Conservation (phyloP, 2,329 filamentous ascomycete genomes). For the Chalaropsis thielavioides region DNA sequence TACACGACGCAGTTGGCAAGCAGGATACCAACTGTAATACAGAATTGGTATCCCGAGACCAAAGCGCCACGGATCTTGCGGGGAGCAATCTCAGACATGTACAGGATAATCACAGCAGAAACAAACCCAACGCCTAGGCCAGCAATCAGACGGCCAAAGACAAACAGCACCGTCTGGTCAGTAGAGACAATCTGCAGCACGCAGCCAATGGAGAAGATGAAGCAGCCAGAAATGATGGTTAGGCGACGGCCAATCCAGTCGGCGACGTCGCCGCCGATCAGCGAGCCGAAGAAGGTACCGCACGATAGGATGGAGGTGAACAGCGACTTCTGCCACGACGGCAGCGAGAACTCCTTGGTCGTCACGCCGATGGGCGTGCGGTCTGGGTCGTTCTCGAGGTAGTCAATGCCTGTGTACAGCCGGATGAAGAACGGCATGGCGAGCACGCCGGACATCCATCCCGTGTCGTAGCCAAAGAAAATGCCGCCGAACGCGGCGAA, state of each 20-base stretch:
- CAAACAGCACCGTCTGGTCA: slow-evolving; percentile 39
- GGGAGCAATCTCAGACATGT: slow-evolving; percentile 72
- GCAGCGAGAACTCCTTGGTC: slow-evolving; percentile 20
- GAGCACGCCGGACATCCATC: slow-evolving; percentile 55
- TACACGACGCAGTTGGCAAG: slow-evolving; percentile 64
- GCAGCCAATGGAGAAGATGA: slow-evolving; percentile 55
- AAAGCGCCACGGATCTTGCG: slow-evolving; percentile 62
- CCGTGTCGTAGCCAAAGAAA: slow-evolving; percentile 68
- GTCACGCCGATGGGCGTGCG: slow-evolving; percentile 27
- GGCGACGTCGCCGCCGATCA: slow-evolving; percentile 63
- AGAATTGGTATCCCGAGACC: slow-evolving; percentile 74
- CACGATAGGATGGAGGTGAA: slow-evolving; percentile 65
- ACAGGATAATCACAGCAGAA: slow-evolving; percentile 65
- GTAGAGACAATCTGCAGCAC: slow-evolving; percentile 48
- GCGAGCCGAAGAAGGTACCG: slow-evolving; percentile 63
- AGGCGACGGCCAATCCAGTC: slow-evolving; percentile 60
- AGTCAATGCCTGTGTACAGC: slow-evolving; percentile 25
- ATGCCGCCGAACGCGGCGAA: slow-evolving; percentile 60
- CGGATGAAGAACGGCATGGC: slow-evolving; percentile 38
- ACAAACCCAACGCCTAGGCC: slow-evolving; percentile 70
- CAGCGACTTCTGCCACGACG: slow-evolving; percentile 33
- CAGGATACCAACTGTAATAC: slow-evolving; percentile 64
- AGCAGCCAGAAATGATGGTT: slow-evolving; percentile 57
- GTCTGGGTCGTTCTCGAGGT: slow-evolving; percentile 30
- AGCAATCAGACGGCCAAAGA: slow-evolving; percentile 59